Evolutionary conservation across 1,139 yeast species (phyloP).

Genomic region (Hansenula anomala): DNA sequence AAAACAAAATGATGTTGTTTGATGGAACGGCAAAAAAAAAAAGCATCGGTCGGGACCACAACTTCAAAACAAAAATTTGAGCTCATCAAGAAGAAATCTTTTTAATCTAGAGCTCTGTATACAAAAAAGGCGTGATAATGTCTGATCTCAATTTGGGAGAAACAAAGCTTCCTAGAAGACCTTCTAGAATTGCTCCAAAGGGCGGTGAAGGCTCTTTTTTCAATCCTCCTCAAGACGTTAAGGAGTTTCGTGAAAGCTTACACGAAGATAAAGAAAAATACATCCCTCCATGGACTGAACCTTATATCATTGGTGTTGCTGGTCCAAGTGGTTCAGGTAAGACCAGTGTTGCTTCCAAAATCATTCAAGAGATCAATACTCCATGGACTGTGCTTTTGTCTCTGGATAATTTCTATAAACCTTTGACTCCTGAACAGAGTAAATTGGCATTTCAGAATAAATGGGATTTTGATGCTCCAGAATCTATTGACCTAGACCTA

Average conservation of each 20-base stretch:
- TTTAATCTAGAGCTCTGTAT: too few relatives aligned
- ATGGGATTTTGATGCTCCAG: slow-evolving; percentile 85
- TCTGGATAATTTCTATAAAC: slow-evolving; percentile 85
- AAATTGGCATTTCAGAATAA: slow-evolving; percentile 59
- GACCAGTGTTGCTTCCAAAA: slow-evolving; percentile 83
- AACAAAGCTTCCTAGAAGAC: slow-evolving; percentile 1
- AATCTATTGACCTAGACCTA: slow-evolving; percentile 73
- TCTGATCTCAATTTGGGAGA: too few relatives aligned
- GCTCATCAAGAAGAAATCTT: background rate
- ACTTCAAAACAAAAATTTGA: background rate
- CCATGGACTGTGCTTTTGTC: slow-evolving; percentile 96
- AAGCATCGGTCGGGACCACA: background rate
- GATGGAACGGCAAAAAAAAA: background rate
- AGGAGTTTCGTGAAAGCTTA: background rate
- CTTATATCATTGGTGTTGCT: slow-evolving; percentile 91
- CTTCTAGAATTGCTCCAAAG: slow-evolving; percentile 14
- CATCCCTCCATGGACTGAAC: slow-evolving; percentile 94
- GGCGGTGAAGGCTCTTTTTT: slow-evolving; percentile 13
- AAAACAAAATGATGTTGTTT: background rate
- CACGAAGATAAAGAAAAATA: slow-evolving; percentile 27
- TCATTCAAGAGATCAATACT: slow-evolving; percentile 74
- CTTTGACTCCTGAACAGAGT: slow-evolving; percentile 58
- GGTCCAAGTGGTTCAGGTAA: slow-evolving; percentile 96
- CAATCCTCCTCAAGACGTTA: background rate
- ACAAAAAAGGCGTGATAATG: too few relatives aligned